Evolutionary conservation across 495 filamentous ascomycete genomes (phyloP).

Genomic region (Podospora comata): DNA sequence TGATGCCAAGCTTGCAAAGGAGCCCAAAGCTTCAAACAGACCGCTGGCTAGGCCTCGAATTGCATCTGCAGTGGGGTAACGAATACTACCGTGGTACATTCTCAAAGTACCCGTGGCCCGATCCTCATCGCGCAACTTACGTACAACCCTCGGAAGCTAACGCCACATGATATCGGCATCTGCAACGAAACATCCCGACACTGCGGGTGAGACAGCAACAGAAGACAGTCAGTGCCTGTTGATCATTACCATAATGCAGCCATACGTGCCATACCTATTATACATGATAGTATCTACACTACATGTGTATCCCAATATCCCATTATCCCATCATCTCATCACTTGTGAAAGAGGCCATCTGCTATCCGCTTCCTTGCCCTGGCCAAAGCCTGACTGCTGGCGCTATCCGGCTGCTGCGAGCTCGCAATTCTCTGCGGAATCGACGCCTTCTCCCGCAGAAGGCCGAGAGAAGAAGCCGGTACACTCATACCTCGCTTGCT

Average conservation of each 20-base stretch:
- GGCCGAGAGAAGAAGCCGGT: slow-evolving; percentile 27
- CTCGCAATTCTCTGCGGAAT: slow-evolving; percentile 5
- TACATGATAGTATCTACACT: no score
- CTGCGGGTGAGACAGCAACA: not conserved
- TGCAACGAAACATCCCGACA: not conserved
- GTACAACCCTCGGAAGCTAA: not conserved
- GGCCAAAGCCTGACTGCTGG: not conserved
- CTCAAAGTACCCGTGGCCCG: not conserved
- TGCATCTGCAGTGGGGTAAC: not conserved
- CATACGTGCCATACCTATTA: no score
- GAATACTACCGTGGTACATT: not conserved
- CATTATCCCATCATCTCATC: not conserved
- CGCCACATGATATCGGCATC: not conserved
- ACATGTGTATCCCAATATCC: no score
- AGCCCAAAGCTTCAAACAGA: not conserved
- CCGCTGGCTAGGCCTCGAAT: not conserved
- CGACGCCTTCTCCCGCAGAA: slow-evolving; percentile 16
- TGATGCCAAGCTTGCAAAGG: not conserved
- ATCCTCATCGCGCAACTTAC: not conserved
- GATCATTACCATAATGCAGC: no score
- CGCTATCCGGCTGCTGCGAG: not conserved
- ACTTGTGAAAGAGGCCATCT: not conserved
- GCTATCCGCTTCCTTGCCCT: not conserved
- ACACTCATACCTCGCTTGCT: slow-evolving; percentile 6
- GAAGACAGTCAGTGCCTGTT: no score